Base-by-base conservation (phyloP, 2,329 filamentous ascomycete genomes). In the Apiospora malaysiana region DNA sequence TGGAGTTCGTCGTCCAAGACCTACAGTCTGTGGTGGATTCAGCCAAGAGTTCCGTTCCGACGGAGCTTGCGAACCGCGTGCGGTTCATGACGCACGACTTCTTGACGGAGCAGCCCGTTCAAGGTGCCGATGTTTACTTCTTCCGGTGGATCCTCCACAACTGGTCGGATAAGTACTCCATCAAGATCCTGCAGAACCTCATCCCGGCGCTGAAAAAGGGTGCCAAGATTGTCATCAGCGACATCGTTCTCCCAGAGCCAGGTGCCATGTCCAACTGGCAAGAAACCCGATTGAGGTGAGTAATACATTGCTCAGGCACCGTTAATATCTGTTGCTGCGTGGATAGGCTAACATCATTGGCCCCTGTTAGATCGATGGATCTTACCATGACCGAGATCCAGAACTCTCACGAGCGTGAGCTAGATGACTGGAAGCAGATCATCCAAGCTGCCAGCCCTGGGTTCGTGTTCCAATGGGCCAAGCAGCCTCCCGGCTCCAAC, bases 1-100 rank as follows among this genome's bases (percentile, higher is more conserved):
- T 75, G 2, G 69, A 70, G 6, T 74, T 75, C n/a, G 66, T 76
- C 0, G 77, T 71, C 77, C 83, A 75, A 80, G 84, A 77, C 42
- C 51, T 75, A 6, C 72, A 69, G 21, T 46, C 71, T 14, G 71
- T 76, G 0, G 67, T 74, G 8, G 56, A n/a, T 2, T 4, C 4
- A 4, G 71, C 59, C 12, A 14, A 71, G 49, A 21, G 56, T 27
- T 6, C 42, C 8, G 63, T 72, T 1, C 73, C 74, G 63, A 12
- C n/a, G 4, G 21, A 66, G 4, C 14, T 66, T 21, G 6, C n/a
- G 2, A 6, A 21, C 16, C 63, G 63, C 5, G 18, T 68, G 21
- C 43, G 32, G 3, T 49, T 49, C 32, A 46, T 47, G 46, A 14
- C 23, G 2, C 66, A 68, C 9, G 66, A 68, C 32, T 46, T 51